Base-by-base conservation (phyloP, 148 eudicot genomes). In the Arbutus unedo region DNA sequence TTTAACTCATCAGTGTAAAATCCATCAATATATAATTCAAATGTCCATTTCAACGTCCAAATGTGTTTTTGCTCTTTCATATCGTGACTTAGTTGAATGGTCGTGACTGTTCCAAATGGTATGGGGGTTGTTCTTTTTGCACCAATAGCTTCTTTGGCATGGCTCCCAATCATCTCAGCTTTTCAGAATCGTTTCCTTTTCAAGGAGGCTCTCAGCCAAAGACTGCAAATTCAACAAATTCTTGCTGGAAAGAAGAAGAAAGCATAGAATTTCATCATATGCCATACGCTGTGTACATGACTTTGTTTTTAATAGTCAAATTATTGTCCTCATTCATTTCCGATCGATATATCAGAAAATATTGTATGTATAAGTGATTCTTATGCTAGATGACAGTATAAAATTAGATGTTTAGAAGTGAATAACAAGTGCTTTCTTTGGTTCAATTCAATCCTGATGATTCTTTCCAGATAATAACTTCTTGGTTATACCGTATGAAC, bases 111-210 rank as follows among this genome's bases (percentile, higher is more conserved):
- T 59, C 19, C 21, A 8, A n/a, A n/a, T n/a, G n/a, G n/a, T 81
- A 96, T 96, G 99, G 99, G 99, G 0, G 91, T 93, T 3, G 89
- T 83, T 67, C 97, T 96, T 48, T 90, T 96, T 71, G 89, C 91
- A 8, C 99, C 99, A 8, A 80, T 94, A n/a, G 97, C 95, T 68
- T 86, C 72, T 64, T 85, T 96, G 86, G 98, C 99, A 48, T 96
- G 99, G 99, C 95, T 96, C 47, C 99, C 99, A 4, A 90, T 92
- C 81, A 86, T 93, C 81, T 92, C 95, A 67, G 91, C 98, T 74
- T 96, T 96, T 83, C 99, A 96, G 83, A 93, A 98, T 13, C 95
- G 97, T 11, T 91, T 96, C 80, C 98, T 96, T 82, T 96, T 96
- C 92, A 96, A 96, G 23, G 91, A 93, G 82, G 99, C 99, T 55